Evolutionary conservation across 1,139 yeast species (phyloP).

Genomic region (Spathaspora sp.): DNA sequence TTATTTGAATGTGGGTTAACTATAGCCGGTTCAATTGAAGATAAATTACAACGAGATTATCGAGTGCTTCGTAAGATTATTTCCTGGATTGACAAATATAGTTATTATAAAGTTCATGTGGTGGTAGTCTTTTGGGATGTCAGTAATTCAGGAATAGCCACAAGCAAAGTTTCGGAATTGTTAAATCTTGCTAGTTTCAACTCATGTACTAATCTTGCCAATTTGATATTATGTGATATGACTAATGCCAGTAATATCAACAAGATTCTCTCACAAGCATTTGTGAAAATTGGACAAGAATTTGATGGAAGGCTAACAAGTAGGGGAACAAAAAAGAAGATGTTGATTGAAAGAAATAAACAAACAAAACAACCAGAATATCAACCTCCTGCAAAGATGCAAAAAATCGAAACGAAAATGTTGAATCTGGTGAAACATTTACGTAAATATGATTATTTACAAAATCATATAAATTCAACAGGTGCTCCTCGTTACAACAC

Average conservation of each 20-base stretch:
- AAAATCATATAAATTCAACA: constrained; percentile 25
- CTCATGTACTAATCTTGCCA: constrained; percentile 16
- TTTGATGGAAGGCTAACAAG: constrained; percentile 33
- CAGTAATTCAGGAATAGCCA: constrained; percentile 18
- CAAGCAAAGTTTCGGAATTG: constrained; percentile 17
- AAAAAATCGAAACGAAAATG: constrained; percentile 24
- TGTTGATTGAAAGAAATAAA: not conserved
- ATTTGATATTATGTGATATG: constrained; percentile 38
- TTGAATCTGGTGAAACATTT: constrained; percentile 31
- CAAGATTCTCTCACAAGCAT: constrained; percentile 25
- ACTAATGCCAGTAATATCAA: constrained; percentile 28
- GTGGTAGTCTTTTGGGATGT: constrained; percentile 42
- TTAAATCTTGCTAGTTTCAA: constrained; percentile 18
- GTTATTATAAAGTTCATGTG: constrained; percentile 36
- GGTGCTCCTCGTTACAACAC: constrained; percentile 4
- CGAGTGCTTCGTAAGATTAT: constrained; percentile 38
- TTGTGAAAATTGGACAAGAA: constrained; percentile 20
- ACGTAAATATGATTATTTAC: constrained; percentile 34
- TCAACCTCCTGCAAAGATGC: constrained; percentile 16
- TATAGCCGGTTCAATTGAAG: constrained; percentile 14
- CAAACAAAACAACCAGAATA: not conserved
- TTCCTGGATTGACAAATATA: constrained; percentile 34
- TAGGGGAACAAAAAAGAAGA: constrained; percentile 25
- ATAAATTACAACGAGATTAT: constrained; percentile 37
- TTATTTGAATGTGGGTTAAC: constrained; percentile 49